These are phyloP conservation scores for Herpetomonas tarakana DNA, from an alignment of 208 protist species.

Conservation along the genomic window DNA sequence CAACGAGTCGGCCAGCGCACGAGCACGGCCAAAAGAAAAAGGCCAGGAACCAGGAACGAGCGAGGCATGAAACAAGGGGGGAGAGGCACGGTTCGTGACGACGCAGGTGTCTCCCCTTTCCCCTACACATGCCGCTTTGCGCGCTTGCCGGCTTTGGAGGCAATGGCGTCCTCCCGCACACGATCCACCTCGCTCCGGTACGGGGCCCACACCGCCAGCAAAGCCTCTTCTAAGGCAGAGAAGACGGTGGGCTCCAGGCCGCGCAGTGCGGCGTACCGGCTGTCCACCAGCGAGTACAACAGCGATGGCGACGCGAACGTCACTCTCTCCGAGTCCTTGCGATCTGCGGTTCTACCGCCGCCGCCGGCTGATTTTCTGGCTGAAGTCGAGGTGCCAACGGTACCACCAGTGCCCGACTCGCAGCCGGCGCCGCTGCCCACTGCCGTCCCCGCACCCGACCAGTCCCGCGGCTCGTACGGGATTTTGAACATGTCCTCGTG, in stretches of 20 bases:
- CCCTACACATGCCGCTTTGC: constrained; percentile 51
- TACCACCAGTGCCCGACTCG: constrained; percentile 3
- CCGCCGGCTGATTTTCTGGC: not conserved
- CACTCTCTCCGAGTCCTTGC: constrained; percentile 59
- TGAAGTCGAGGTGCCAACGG: too few species aligned
- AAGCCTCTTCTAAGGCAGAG: constrained; percentile 59
- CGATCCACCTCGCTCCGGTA: constrained; percentile 78
- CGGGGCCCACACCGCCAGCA: constrained; percentile 79
- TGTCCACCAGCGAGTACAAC: constrained; percentile 68
- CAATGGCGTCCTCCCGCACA: constrained; percentile 64
- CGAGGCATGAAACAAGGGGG: too few species aligned
- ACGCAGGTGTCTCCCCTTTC: too few species aligned
- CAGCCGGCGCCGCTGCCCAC: constrained; percentile 1
- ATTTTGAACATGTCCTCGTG: constrained; percentile 80
- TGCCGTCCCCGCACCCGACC: constrained; percentile 14
- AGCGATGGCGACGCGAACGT: constrained; percentile 51
- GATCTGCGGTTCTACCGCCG: constrained; percentile 18
- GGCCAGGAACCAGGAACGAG: too few species aligned
- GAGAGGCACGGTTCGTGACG: too few species aligned
- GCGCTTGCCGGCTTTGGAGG: constrained; percentile 41
- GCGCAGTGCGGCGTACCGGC: constrained; percentile 56
- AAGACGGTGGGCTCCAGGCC: constrained; percentile 82
- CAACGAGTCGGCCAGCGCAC: too few species aligned
- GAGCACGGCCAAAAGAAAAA: too few species aligned
- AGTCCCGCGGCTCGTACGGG: constrained; percentile 66